These are phyloP conservation scores for Gracilaria gracilis DNA, from an alignment of 23 red algal genomes.

Conservation along the genomic window DNA sequence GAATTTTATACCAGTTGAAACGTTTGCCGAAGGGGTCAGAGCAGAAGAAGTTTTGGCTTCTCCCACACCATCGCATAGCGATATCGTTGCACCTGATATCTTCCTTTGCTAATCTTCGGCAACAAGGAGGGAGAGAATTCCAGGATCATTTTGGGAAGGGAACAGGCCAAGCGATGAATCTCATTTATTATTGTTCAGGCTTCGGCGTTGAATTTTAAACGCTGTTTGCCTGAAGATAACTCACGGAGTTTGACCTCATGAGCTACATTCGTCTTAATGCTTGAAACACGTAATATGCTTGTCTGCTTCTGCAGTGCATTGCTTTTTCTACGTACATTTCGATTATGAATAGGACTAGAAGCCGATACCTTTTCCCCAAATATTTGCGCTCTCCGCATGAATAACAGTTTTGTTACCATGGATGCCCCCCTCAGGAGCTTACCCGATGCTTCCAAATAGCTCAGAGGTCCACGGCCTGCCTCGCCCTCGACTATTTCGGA, in stretches of 20 bases:
- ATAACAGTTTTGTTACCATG: background rate
- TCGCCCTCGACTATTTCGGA: slow-evolving; percentile 13
- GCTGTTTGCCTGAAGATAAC: background rate
- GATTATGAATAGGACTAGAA: background rate
- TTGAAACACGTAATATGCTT: background rate
- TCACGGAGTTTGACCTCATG: background rate
- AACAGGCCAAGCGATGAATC: background rate
- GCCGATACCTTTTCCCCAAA: background rate
- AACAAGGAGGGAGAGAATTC: background rate
- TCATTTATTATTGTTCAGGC: background rate
- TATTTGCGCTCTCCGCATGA: background rate
- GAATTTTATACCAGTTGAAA: too few species aligned
- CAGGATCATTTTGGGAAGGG: background rate
- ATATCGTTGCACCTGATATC: background rate
- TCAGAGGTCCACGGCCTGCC: background rate
- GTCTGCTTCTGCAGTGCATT: background rate
- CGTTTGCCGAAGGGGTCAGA: too few species aligned
- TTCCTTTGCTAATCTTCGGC: background rate
- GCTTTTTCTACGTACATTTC: background rate
- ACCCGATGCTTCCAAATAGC: background rate
- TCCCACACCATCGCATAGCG: background rate
- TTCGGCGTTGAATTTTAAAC: background rate
- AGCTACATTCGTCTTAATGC: background rate
- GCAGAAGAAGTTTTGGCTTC: background rate
- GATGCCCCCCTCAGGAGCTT: too few species aligned